A percentile compares a stretch with the other conserved stretches of the same genome.
phyloP scores from a whole-genome alignment of 2,329 filamentous ascomycete species.

The Talaromyces atroroseus region DNA sequence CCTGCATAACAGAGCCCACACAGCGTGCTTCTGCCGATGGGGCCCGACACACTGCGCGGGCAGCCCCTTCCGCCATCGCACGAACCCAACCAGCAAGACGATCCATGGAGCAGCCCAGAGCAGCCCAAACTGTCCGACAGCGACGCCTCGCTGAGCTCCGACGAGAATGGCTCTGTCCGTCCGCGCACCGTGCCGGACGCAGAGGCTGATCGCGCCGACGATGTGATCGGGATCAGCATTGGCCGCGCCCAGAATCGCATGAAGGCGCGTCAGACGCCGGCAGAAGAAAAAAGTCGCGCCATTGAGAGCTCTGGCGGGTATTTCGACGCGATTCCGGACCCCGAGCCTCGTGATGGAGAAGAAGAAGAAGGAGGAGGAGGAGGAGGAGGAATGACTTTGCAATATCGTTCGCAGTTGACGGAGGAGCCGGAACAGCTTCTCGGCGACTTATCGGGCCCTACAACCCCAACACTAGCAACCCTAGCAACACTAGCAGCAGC shows the following conservation, averaged over 20 bases:
- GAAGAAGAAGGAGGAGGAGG: too few relatives aligned
- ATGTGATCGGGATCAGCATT: conserved; percentile 55
- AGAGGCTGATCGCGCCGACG: conserved; percentile 31
- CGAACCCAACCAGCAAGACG: neutral
- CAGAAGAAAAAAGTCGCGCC: conserved; percentile 54
- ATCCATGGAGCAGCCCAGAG: neutral
- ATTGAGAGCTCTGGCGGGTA: conserved; percentile 48
- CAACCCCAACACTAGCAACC: neutral
- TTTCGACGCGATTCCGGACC: conserved; percentile 39
- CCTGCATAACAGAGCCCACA: neutral
- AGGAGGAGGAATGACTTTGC: conserved; percentile 21
- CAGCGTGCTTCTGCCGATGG: neutral
- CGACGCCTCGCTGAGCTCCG: conserved; percentile 4
- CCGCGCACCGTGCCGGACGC: conserved; percentile 13
- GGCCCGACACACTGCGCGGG: neutral
- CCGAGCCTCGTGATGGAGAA: conserved; percentile 9
- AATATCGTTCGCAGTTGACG: conserved; percentile 27
- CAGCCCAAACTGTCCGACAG: conserved; percentile 5
- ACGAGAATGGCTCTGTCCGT: neutral
- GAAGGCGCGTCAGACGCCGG: conserved; percentile 53
- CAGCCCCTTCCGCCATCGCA: neutral
- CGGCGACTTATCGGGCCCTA: neutral
- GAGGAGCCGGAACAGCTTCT: conserved; percentile 28
- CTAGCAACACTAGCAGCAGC: neutral
- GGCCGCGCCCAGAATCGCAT: conserved; percentile 52